Base-by-base conservation (phyloP, 2,329 filamentous ascomycete genomes). In the Fusarium neocosmosporiellum region DNA sequence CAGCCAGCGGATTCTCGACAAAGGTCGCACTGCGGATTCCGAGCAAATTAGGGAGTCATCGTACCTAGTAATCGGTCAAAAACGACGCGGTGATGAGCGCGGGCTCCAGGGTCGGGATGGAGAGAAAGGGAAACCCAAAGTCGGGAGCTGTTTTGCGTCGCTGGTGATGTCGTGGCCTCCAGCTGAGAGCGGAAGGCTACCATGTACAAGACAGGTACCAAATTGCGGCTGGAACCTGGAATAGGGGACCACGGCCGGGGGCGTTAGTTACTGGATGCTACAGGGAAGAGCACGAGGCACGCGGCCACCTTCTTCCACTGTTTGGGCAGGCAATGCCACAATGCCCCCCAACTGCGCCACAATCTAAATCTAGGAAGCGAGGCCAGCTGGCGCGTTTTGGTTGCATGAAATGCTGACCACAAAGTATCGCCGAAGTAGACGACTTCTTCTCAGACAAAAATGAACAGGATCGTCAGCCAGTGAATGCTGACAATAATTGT, bases 91-190 rank as follows among this genome's bases (percentile, higher is more conserved):
- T 50, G 43, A 61, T 41, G 53, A 50, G 46, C 33, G 54, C 20
- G 18, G 36, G 46, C 24, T 41, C 39, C 43, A 65, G 29, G 43
- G 39, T 55, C 60, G 50, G 20, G 37, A 58, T 34, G 57, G 34
- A 53, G 55, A 27, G 34, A 50, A 27, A 57, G 37, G 16, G 50
- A 59, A 63, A 43, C 61, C 68, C 54, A 72, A 67, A 72, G 24
- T 43, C n/a, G 22, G 54, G 34, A 69, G 37, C 29, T 60, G 67
- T 33, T 43, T 54, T 41, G 41, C n/a, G 54, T 66, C 53, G 67
- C 39, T 66, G 50, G 60, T 72, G 73, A 66, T 75, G 75, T 76
- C 75, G 75, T 77, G 75, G 74, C 74, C 75, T 77, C 46, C 41
- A 41, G 41, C 31, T 37, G 29, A 39, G 41, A 46, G 41, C 22